Percentiles rank a stretch among this genome's conserved stretches.
These are phyloP conservation scores for Zygotorulaspora mrakii DNA, from an alignment of 1,139 yeast genomes.

Conservation along the genomic window DNA sequence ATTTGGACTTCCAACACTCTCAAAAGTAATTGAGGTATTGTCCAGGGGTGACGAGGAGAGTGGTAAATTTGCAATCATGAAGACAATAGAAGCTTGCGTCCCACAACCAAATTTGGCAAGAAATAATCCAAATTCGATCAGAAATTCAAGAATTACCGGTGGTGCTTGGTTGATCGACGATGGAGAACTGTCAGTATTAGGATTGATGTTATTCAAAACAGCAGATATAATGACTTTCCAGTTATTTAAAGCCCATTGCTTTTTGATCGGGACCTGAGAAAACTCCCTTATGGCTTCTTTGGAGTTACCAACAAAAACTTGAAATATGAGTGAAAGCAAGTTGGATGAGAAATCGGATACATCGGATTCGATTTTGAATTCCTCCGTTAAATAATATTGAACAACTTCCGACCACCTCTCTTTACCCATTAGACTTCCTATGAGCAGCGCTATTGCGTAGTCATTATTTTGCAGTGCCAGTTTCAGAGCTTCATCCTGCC, in stretches of 20 bases:
- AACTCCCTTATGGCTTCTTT: slow-evolving; percentile 52
- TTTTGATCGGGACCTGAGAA: slow-evolving; percentile 40
- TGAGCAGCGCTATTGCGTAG: slow-evolving; percentile 73
- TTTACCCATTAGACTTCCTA: slow-evolving; percentile 64
- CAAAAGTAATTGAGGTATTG: slow-evolving; percentile 27
- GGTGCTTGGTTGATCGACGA: slow-evolving; percentile 26
- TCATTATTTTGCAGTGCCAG: slow-evolving; percentile 60
- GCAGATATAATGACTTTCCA: slow-evolving; percentile 53
- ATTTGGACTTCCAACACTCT: slow-evolving; percentile 27
- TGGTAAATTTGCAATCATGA: slow-evolving; percentile 49
- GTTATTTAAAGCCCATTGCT: slow-evolving; percentile 46
- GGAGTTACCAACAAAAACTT: slow-evolving; percentile 63
- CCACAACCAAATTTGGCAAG: slow-evolving; percentile 41
- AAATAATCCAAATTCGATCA: slow-evolving; percentile 54
- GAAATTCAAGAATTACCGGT: slow-evolving; percentile 44
- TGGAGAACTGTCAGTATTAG: slow-evolving; percentile 3
- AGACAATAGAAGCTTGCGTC: slow-evolving; percentile 46
- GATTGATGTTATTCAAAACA: slow-evolving; percentile 32
- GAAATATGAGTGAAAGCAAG: slow-evolving; percentile 55
- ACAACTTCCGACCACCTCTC: slow-evolving; percentile 60
- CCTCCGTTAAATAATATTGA: slow-evolving; percentile 45
- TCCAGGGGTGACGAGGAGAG: slow-evolving; percentile 33
- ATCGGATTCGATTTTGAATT: slow-evolving; percentile 42
- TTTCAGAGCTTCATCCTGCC: slow-evolving; percentile 61
- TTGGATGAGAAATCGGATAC: slow-evolving; percentile 43